Conservation (phyloP, 2,329 filamentous ascomycete species). For the Talaromyces verruculosus region DNA sequence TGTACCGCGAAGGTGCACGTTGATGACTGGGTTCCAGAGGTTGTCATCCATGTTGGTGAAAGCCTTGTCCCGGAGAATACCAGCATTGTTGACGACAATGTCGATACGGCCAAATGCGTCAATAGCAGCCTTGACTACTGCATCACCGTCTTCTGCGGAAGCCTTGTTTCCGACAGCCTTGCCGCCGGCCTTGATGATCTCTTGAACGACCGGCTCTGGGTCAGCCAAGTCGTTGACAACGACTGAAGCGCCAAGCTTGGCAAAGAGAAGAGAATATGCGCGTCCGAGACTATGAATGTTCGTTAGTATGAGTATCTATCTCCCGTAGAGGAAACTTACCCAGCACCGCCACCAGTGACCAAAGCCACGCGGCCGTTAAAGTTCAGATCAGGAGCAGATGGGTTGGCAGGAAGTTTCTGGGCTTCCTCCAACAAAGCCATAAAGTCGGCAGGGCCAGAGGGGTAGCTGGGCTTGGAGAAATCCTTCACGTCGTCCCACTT, state of each 20-base stretch:
- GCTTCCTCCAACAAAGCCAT: conserved; percentile 81
- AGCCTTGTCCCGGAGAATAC: conserved; percentile 95
- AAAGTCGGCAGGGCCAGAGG: conserved; percentile 83
- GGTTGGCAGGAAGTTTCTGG: conserved; percentile 71
- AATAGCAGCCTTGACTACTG: conserved; percentile 87
- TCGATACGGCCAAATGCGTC: conserved; percentile 92
- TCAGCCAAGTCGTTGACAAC: conserved; percentile 96
- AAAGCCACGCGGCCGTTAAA: conserved; percentile 84
- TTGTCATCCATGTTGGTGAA: conserved; percentile 97
- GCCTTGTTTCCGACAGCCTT: conserved; percentile 92
- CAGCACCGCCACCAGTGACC: conserved; percentile 83
- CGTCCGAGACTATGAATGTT: conserved; percentile 71
- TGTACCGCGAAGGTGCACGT: conserved; percentile 89
- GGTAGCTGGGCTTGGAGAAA: conserved; percentile 81
- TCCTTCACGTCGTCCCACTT: conserved; percentile 87
- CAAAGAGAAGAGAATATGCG: conserved; percentile 83
- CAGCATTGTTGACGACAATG: conserved; percentile 96
- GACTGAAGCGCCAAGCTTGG: conserved; percentile 76
- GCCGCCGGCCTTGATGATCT: conserved; percentile 87
- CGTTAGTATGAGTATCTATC: not conserved
- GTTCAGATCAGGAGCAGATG: conserved; percentile 70
- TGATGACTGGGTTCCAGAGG: conserved; percentile 87
- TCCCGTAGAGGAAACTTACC: conserved; percentile 46
- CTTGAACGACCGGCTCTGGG: conserved; percentile 84
- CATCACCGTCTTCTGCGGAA: conserved; percentile 87